Conservation (phyloP, 768 basidiomycete species). For the Suillus tomentosus region DNA sequence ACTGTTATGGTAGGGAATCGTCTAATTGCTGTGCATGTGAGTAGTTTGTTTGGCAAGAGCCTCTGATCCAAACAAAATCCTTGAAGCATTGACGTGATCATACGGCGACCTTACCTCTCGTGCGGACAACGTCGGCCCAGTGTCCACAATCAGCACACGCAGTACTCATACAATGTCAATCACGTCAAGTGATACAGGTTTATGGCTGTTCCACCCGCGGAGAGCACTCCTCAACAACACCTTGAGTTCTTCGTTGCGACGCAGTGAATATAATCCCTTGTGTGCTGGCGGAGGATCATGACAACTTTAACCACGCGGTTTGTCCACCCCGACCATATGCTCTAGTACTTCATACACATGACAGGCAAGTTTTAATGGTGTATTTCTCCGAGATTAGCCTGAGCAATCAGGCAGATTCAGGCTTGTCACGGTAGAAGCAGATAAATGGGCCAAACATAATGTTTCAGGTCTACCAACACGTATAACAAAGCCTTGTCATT, state of each 20-base stretch:
- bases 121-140: too few species aligned
- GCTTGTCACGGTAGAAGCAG: too few species aligned
- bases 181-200: neutral
- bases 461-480: neutral
- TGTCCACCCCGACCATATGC: neutral
- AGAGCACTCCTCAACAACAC: neutral
- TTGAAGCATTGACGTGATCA: too few species aligned
- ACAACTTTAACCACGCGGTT: neutral
- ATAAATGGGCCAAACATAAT: neutral
- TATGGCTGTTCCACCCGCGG: neutral
- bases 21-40: too few species aligned
- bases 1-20: too few species aligned
- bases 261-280: neutral
- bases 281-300: neutral
- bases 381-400: neutral
- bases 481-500: neutral
- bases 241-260: neutral
- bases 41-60: too few species aligned
- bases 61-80: too few species aligned
- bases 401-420: too few species aligned
- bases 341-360: neutral
- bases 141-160: neutral
- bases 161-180: neutral
- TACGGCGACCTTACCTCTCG: too few species aligned
- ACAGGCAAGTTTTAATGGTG: neutral